phyloP scores from a whole-genome alignment of 2,329 filamentous ascomycete genomes.

The Cercospora sp. region DNA sequence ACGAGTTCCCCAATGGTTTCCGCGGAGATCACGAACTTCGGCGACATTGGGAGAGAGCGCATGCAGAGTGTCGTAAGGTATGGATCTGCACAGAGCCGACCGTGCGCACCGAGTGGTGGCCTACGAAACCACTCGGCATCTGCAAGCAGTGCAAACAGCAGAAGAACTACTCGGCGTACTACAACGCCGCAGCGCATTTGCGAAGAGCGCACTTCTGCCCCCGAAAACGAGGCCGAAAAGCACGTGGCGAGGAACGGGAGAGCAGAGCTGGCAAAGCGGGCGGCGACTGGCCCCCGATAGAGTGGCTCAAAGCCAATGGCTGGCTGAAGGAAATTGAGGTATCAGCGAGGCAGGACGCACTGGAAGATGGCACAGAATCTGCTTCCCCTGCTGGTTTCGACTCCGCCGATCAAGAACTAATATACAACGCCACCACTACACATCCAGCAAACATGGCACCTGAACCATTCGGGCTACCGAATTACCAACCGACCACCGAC shows the following conservation, averaged over 20 bases:
- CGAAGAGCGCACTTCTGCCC: constrained; percentile 84
- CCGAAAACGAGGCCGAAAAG: constrained; percentile 57
- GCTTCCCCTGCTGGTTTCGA: background rate
- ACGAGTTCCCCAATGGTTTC: constrained; percentile 73
- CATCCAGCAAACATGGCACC: background rate
- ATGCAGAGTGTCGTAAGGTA: constrained; percentile 59
- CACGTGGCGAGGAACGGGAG: constrained; percentile 58
- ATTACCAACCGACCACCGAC: constrained; percentile 15
- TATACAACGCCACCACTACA: background rate
- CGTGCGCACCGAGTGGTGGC: constrained; percentile 31
- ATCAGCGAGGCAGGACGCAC: constrained; percentile 14
- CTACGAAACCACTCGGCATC: constrained; percentile 66
- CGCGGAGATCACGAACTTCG: constrained; percentile 76
- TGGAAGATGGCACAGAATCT: constrained; percentile 1
- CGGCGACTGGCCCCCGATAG: constrained; percentile 62
- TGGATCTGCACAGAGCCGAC: constrained; percentile 64
- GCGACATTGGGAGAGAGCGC: constrained; percentile 61
- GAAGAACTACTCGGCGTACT: constrained; percentile 87
- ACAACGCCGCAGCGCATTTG: constrained; percentile 91
- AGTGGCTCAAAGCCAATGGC: constrained; percentile 54
- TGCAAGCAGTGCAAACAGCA: constrained; percentile 78
- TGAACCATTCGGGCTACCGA: constrained; percentile 15
- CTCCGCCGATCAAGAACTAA: background rate
- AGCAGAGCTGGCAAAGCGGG: constrained; percentile 59
- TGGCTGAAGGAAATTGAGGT: constrained; percentile 61